phyloP scores from a whole-genome alignment of 2,329 filamentous ascomycete genomes.

The Metarhizium guizhouense region DNA sequence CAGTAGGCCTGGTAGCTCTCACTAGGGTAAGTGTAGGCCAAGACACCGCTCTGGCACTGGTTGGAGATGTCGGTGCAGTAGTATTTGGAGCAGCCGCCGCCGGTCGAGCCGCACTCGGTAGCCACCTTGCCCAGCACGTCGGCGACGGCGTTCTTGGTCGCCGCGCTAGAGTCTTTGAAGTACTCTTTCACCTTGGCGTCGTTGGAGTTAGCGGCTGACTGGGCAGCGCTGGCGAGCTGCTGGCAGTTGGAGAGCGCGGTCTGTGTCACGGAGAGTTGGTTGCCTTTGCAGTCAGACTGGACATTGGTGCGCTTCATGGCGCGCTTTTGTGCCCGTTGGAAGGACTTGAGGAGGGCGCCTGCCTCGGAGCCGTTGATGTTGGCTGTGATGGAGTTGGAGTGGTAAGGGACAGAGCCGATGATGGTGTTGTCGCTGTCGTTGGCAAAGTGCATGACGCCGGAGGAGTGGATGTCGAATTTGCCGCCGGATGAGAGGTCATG shows the following conservation, averaged over 20 bases:
- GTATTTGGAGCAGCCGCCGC: conserved; percentile 37
- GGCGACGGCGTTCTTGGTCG: conserved; percentile 39
- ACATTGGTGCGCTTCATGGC: conserved; percentile 39
- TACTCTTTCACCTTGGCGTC: conserved; percentile 47
- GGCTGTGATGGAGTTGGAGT: conserved; percentile 50
- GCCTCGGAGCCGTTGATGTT: conserved; percentile 49
- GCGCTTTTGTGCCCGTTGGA: conserved; percentile 21
- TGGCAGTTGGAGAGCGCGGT: conserved; percentile 46
- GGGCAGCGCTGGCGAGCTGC: conserved; percentile 42
- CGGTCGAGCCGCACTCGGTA: conserved; percentile 43
- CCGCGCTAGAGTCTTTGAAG: conserved; percentile 49
- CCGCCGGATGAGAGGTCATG: conserved; percentile 44
- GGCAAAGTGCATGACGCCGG: conserved; percentile 48
- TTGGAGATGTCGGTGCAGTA: conserved; percentile 51
- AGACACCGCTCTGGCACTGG: conserved; percentile 39
- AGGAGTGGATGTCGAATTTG: conserved; percentile 44
- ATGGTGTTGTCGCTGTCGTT: conserved; percentile 41
- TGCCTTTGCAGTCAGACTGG: conserved; percentile 45
- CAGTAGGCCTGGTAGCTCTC: conserved; percentile 52
- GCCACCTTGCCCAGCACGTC: conserved; percentile 42
- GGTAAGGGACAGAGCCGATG: conserved; percentile 43
- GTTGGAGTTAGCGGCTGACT: conserved; percentile 40
- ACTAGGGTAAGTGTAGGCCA: conserved; percentile 48
- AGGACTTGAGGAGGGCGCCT: conserved; percentile 36
- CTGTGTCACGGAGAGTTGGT: conserved; percentile 31